Evolutionary conservation across 352 stramenopile genomes (phyloP), one percentile per base, ranked within the genome.

Genomic region (Globisporangium canariense): DNA sequence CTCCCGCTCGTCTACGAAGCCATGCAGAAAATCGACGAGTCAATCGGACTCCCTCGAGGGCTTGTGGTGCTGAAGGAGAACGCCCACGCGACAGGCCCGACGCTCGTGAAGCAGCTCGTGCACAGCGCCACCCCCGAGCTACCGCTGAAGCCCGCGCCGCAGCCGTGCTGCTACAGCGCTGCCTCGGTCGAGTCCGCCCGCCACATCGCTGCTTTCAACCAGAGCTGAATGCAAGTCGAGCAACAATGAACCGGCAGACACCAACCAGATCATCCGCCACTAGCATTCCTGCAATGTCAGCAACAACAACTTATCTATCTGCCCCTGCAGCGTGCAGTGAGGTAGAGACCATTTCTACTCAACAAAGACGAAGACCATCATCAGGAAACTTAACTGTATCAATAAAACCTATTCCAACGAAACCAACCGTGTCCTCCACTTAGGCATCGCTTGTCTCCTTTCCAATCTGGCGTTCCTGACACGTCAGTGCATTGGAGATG

Each of bases 1-100:
- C 70, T 91, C 30, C 77, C 75, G 8, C 62, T 68, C 4, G 72
- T 86, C 16, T 81, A 76, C 40, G 69, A 84, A 57, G 65, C 80
- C 34, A 88, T 90, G 78, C 76, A 88, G 50, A 61, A 46, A 28
- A 51, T 89, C 30, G 76, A 86, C 40, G 30, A 64, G 51, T 78
- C 79, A 25, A 89, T 76, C 50, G 70, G 75, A n/a, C 56, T 72
- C 22, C 78, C 76, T 30, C 68, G 73, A 4, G 67, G 67, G 3
- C 70, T 83, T 2, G 68, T 83, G 40, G 62, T 83, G 36, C 67
- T 81, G 32, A 74, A 69, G 45, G 75, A 86, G 62, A 79, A 72
- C 40, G 68, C 66, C 3, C 73, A 80, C 34, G 73, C 73, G 13
- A 81, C 73, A 16, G 75, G 75, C 9, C 68, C 70, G 7, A 78